Percentiles rank a stretch among this genome's conserved stretches.
Evolutionary conservation across 2,329 filamentous ascomycete species (phyloP).

Genomic region (Sphaerostilbella broomeana): DNA sequence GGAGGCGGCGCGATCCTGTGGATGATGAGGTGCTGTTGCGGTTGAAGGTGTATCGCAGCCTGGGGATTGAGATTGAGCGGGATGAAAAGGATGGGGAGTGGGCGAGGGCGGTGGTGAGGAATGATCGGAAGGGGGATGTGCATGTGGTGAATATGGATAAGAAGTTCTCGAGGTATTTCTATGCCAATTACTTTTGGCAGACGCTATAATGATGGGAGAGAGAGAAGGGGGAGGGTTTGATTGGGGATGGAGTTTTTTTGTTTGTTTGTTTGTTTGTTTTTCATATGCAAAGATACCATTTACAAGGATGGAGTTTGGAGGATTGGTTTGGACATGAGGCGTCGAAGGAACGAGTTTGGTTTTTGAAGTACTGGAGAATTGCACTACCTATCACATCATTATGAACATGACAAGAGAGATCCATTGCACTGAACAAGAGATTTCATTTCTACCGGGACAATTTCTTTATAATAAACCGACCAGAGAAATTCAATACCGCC

Average conservation of each 20-base stretch:
- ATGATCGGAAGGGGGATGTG: constrained; percentile 81
- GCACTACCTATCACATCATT: too few relatives aligned
- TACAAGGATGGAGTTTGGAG: constrained; percentile 4
- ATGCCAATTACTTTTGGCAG: constrained; percentile 94
- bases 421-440: too few relatives aligned
- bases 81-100: constrained; percentile 72
- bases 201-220: constrained; percentile 67
- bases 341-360: too few relatives aligned
- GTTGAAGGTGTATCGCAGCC: constrained; percentile 81
- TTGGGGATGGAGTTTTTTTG: neutral
- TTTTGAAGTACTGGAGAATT: too few relatives aligned
- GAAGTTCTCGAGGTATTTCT: constrained; percentile 86
- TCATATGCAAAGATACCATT: constrained; percentile 5
- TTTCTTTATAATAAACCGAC: too few relatives aligned
- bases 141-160: constrained; percentile 91
- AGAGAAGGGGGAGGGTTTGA: too few relatives aligned
- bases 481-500: too few relatives aligned
- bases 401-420: too few relatives aligned
- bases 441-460: too few relatives aligned
- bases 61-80: constrained; percentile 82
- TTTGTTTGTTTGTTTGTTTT: neutral
- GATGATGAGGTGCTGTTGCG: constrained; percentile 65
- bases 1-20: constrained; percentile 36
- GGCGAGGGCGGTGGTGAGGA: constrained; percentile 76
- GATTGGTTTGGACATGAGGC: constrained; percentile 1